Base-by-base conservation (phyloP, 805 yeast species). In the Scheffersomyces coipomensis region DNA sequence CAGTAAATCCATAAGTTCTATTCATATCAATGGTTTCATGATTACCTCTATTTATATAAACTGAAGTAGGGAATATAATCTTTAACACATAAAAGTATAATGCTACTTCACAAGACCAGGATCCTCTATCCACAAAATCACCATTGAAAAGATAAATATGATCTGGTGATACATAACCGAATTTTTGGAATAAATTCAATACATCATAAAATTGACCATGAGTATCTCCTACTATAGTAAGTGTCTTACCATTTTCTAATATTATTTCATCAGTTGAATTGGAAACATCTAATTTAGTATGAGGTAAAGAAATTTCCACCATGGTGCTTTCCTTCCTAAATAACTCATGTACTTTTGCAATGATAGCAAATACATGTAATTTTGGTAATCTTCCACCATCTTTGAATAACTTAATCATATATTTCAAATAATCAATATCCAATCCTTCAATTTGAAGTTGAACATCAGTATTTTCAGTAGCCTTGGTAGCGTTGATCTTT, bases 21-120 rank as follows among this genome's bases (percentile, higher is more conserved):
- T 93, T 93, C 99, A 93, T 93, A 52, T 87, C 95, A 55, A 85
- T 85, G 2, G 97, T 90, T 62, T 93, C 99, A 63, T 93, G 99
- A 60, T 93, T 93, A 19, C 99, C 99, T 57, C 99, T 76, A 65
- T 93, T 93, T 44, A 93, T 60, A 63, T 66, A 89, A 33, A 91
- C 61, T 33, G 75, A 72, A 2, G 66, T 54, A 12, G 99, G 99
- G 53, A 75, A 84, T 24, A 84, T 62, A 25, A 89, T 69, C 64
- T 93, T 93, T 61, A 87, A 75, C 10, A 83, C 73, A 59, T 86
- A 89, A 31, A 88, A 73, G 22, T 85, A 69, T 34, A 93, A 66
- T 2, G 97, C 97, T 34, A 93, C 96, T 59, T 93, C 99, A 56
- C 96, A 87, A 3, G 97, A 88, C 98, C 99, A 91, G 13, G 96